phyloP scores from a whole-genome alignment of 2,329 filamentous ascomycete species.

The Podosphaera xanthii region DNA sequence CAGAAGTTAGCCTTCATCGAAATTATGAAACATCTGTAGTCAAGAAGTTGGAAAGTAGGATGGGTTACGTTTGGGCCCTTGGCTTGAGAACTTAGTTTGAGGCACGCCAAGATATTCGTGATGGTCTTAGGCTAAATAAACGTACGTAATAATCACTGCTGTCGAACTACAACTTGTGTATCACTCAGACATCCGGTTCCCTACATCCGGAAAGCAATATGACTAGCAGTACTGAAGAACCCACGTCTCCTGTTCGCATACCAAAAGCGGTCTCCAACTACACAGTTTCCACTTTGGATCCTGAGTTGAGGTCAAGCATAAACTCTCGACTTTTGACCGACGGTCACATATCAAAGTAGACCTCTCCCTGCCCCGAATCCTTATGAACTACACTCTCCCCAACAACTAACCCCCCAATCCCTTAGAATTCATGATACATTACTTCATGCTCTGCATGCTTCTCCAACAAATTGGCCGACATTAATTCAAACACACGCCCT shows the following conservation, averaged over 20 bases:
- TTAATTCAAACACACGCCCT: conserved; percentile 35
- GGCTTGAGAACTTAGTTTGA: neutral
- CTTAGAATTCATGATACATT: conserved; percentile 39
- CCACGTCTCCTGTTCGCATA: conserved; percentile 33
- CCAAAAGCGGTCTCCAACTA: conserved; percentile 31
- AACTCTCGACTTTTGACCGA: conserved; percentile 34
- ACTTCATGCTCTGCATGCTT: conserved; percentile 35
- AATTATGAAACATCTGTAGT: neutral
- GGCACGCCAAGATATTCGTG: neutral
- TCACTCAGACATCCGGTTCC: neutral
- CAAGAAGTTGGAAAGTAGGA: neutral
- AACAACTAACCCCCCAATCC: neutral
- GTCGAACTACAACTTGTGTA: neutral
- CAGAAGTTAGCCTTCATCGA: neutral
- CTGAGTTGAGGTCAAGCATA: conserved; percentile 38
- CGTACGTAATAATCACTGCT: neutral
- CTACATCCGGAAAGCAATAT: conserved; percentile 4
- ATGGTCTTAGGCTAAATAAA: neutral
- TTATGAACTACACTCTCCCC: neutral
- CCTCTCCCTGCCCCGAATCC: conserved; percentile 1
- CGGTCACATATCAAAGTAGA: conserved; percentile 35
- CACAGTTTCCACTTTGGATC: conserved; percentile 35
- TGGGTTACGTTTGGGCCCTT: neutral
- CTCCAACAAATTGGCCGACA: conserved; percentile 39
- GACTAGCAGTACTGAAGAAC: conserved; percentile 6